Evolutionary conservation across 768 basidiomycete genomes (phyloP), one percentile per base, ranked within the genome.

Genomic region (Mycena alexandri): DNA sequence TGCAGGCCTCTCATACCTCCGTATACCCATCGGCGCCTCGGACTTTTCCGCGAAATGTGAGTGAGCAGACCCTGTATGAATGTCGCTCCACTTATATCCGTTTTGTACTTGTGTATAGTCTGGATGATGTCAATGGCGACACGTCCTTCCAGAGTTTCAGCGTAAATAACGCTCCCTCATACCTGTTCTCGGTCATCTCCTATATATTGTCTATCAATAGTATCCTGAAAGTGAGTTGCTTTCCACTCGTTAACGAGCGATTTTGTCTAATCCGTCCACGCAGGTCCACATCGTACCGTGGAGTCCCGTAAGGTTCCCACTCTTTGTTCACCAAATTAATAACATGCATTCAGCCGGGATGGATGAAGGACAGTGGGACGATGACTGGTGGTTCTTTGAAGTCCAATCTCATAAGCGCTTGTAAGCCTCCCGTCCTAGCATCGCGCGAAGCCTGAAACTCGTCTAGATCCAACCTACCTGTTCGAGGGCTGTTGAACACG

Each of bases 351-450:
- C 56, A 92, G 91, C 92, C 93, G 8, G 90, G 79, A 5, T 94
- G 93, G 92, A 92, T 93, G 91, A 93, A 93, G 75, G 80, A 79
- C 58, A 87, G 83, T 61, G 83, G 83, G 3, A 86, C 86, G 2
- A 92, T 92, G 89, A 83, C 86, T 16, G 92, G 92, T 0, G 91
- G 91, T 36, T 85, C 84, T 14, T 74, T 93, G 62, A 74, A 83
- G 34, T 83, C 86, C 0, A 42, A 74, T 71, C 36, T 74, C 77
- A 0, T 89, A 89, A 61, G 54, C 53, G 65, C 47, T 17, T 76
- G 51, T n/a, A 1, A 25, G 44, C 5, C 25, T 21, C 13, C 14
- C 51, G 0, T 36, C 16, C 24, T 29, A 25, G 13, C 2, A 48
- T 12, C 16, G 22, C 11, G 19, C 22, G 9, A 2, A 11, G n/a